phyloP scores from a whole-genome alignment of 148 eudicot species.

The Chenopodium berlandieri region DNA sequence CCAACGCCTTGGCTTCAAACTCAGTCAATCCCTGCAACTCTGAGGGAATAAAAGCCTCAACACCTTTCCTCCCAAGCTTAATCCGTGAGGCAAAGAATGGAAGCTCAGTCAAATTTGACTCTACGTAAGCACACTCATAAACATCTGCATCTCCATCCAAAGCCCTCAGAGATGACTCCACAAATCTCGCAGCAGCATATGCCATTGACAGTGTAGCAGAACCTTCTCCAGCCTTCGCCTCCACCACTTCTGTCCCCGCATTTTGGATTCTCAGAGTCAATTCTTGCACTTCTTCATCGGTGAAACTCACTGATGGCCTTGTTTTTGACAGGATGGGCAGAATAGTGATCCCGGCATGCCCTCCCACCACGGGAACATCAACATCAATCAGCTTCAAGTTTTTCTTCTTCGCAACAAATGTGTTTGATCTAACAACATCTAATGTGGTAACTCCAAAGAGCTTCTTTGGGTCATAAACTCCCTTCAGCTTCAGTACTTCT shows the following conservation, averaged over 20 bases:
- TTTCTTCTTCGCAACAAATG: constrained; percentile 72
- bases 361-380: constrained; percentile 82
- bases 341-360: constrained; percentile 86
- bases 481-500: constrained; percentile 67
- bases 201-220: constrained; percentile 93
- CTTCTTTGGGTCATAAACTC: constrained; percentile 76
- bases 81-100: constrained; percentile 84
- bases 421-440: constrained; percentile 81
- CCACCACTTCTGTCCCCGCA: constrained; percentile 87
- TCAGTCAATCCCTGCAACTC: constrained; percentile 64
- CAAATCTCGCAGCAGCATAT: constrained; percentile 83
- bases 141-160: constrained; percentile 78
- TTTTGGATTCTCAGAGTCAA: constrained; percentile 75
- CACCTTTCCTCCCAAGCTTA: constrained; percentile 72
- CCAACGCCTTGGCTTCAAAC: constrained; percentile 64
- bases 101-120: constrained; percentile 68
- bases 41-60: constrained; percentile 59
- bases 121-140: constrained; percentile 62
- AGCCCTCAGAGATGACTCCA: constrained; percentile 81
- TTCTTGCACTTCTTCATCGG: constrained; percentile 57
- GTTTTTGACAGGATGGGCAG: constrained; percentile 72
- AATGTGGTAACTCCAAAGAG: constrained; percentile 81
- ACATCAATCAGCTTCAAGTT: constrained; percentile 71
- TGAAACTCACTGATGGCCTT: constrained; percentile 59
- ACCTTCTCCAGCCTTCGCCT: constrained; percentile 85